Conservation (phyloP, 331 rosid genomes). For the Rosa hybrid region DNA sequence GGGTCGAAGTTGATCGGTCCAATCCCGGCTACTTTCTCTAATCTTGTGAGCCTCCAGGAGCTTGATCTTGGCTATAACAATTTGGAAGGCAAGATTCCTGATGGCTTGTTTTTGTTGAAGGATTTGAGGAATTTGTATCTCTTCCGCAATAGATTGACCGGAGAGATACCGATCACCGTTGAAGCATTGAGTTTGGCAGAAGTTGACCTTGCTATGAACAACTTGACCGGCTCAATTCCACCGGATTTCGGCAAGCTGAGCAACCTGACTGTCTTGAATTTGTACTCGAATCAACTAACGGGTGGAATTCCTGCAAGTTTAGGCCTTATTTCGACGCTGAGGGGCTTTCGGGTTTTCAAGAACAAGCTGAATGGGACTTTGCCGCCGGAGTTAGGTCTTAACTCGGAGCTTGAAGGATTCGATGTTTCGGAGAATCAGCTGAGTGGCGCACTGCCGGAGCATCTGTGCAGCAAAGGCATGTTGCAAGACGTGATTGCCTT, state of each 20-base stretch:
- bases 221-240: conserved; percentile 66
- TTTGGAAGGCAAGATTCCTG: conserved; percentile 61
- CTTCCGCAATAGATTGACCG: conserved; percentile 47
- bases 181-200: conserved; percentile 42
- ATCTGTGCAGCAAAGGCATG: conserved; percentile 59
- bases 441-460: conserved; percentile 62
- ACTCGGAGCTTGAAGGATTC: conserved; percentile 54
- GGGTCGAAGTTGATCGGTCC: conserved; percentile 52
- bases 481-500: conserved; percentile 56
- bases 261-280: conserved; percentile 38
- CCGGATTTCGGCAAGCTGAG: conserved; percentile 50
- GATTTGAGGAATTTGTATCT: conserved; percentile 45
- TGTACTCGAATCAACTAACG: conserved; percentile 51
- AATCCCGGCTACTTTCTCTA: conserved; percentile 50
- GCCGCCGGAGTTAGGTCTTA: conserved; percentile 68
- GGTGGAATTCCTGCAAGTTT: conserved; percentile 65
- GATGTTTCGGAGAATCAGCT: conserved; percentile 68
- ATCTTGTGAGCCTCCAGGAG: conserved; percentile 42
- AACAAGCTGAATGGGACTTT: conserved; percentile 69
- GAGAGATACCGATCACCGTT: conserved; percentile 55
- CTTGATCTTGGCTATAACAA: conserved; percentile 57
- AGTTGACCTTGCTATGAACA: conserved; percentile 59
- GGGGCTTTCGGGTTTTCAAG: conserved; percentile 39
- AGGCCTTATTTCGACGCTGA: conserved; percentile 48
- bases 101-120: conserved; percentile 43